A percentile compares a stretch with the other conserved stretches of the same genome.
These are phyloP conservation scores for Cucurbita ficifolia DNA, from an alignment of 306 rosid genomes.

Conservation along the genomic window DNA sequence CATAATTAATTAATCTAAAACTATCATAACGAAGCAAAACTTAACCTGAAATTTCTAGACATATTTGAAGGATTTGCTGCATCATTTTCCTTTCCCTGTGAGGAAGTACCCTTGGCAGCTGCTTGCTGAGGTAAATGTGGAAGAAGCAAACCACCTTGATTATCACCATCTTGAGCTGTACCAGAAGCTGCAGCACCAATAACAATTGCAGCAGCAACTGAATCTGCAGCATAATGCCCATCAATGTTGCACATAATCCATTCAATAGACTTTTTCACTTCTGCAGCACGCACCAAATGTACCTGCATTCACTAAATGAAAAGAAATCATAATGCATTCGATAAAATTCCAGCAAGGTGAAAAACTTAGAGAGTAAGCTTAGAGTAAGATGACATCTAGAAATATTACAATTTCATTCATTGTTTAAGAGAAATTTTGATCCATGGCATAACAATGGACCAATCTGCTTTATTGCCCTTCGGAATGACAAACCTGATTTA, in stretches of 20 bases:
- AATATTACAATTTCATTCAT: neutral
- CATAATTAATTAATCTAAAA: neutral
- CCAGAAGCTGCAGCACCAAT: constrained; percentile 69
- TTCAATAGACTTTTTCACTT: constrained; percentile 88
- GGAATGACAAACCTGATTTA: neutral
- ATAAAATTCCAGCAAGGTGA: neutral
- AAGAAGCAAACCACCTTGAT: constrained; percentile 21
- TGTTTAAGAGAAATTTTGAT: neutral
- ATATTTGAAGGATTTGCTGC: constrained; percentile 60
- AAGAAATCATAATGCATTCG: neutral
- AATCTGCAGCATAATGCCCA: constrained; percentile 88
- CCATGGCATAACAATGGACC: neutral
- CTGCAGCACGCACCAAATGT: constrained; percentile 92
- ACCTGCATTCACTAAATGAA: constrained; percentile 97
- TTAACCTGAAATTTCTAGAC: constrained; percentile 85
- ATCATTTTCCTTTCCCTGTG: constrained; percentile 62
- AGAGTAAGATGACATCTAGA: neutral
- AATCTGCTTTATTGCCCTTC: neutral
- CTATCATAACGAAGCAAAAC: constrained; percentile 10
- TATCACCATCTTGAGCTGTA: constrained; percentile 50
- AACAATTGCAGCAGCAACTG: constrained; percentile 89
- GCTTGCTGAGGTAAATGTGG: constrained; percentile 39
- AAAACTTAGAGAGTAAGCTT: neutral
- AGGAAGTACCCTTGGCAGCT: constrained; percentile 30
- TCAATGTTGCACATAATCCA: constrained; percentile 91